Evolutionary conservation across 1,139 yeast species (phyloP).

Genomic region (Suhomyces taliae): DNA sequence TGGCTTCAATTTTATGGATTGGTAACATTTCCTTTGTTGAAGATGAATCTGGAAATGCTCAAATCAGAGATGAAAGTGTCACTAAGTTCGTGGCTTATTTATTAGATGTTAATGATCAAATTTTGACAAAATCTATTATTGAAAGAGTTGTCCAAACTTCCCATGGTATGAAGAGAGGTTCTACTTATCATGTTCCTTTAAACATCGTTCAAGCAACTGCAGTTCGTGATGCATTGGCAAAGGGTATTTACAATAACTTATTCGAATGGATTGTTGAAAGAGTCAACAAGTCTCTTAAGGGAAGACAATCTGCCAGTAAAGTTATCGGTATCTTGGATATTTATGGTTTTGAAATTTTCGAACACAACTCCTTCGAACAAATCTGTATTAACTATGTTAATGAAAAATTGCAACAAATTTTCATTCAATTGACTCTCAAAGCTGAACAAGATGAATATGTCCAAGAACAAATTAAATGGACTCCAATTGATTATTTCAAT

Average conservation of each 20-base stretch:
- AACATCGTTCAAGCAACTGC: constrained; percentile 92
- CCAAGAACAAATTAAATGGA: constrained; percentile 94
- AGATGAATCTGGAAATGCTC: constrained; percentile 84
- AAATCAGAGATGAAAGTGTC: constrained; percentile 79
- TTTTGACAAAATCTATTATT: constrained; percentile 65
- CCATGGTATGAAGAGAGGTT: constrained; percentile 87
- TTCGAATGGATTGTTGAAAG: constrained; percentile 98
- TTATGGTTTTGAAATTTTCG: constrained; percentile 97
- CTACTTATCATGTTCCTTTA: constrained; percentile 91
- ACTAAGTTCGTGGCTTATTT: constrained; percentile 93
- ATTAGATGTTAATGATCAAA: constrained; percentile 72
- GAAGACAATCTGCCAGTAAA: constrained; percentile 49
- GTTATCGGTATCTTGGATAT: constrained; percentile 94
- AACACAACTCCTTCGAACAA: constrained; percentile 95
- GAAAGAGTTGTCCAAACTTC: constrained; percentile 88
- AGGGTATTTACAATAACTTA: constrained; percentile 87
- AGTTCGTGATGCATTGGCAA: constrained; percentile 92
- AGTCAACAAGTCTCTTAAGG: constrained; percentile 67
- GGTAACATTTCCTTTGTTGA: constrained; percentile 89
- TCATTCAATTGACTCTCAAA: constrained; percentile 90
- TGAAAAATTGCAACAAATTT: constrained; percentile 95
- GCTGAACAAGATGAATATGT: constrained; percentile 98
- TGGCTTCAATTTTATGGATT: constrained; percentile 89
- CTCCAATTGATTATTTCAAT: constrained; percentile 95
- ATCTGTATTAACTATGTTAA: constrained; percentile 95